Evolutionary conservation across 202 grass and related monocot genomes (phyloP), one percentile per base, ranked within the genome.

Genomic region (Bolboschoenoplectus hybrid): DNA sequence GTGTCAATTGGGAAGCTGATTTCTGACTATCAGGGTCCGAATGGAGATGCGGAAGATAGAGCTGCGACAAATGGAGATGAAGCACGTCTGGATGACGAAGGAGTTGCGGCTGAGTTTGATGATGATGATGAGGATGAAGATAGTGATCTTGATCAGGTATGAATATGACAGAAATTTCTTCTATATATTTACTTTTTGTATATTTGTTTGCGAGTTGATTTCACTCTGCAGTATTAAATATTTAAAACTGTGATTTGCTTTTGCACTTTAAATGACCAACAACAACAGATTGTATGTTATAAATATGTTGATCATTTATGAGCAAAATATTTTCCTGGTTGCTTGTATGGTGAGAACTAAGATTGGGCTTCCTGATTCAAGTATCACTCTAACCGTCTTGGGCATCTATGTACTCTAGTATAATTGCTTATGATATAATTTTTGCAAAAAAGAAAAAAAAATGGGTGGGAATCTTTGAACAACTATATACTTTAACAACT

Each of bases 71-170:
- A 75, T 1, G 76, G 64, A 3, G 86, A 91, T 44, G 75, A 85
- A 45, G 67, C 35, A 0, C 81, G 78, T 56, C 87, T 94, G 35
- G 88, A 95, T 68, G 92, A 94, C n/a, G 91, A 91, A 36, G 94
- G 92, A n/a, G 94, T 94, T 78, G 94, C 92, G 20, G 94, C 94
- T 17, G 89, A 94, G 74, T 97, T 97, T 26, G 95, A 97, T 38
- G 88, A 97, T 62, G 89, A 91, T 2, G 92, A 94, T 2, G 95
- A 97, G 14, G 92, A 94, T 2, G 92, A 93, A 68, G 95, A 94
- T 78, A 94, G 91, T 43, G 95, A 94, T 84, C 89, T 89, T 36
- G 92, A 97, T 97, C 95, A 94, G 91, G 95, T 97, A 84, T 67
- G 5, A 40, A 92, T 97, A 84, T 67, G 5, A 40, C 43, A n/a